A percentile compares a stretch with the other conserved stretches of the same genome.
Evolutionary conservation across 192 early-diverging fungal species (phyloP).

Genomic region (Allomyces macrogynus): DNA sequence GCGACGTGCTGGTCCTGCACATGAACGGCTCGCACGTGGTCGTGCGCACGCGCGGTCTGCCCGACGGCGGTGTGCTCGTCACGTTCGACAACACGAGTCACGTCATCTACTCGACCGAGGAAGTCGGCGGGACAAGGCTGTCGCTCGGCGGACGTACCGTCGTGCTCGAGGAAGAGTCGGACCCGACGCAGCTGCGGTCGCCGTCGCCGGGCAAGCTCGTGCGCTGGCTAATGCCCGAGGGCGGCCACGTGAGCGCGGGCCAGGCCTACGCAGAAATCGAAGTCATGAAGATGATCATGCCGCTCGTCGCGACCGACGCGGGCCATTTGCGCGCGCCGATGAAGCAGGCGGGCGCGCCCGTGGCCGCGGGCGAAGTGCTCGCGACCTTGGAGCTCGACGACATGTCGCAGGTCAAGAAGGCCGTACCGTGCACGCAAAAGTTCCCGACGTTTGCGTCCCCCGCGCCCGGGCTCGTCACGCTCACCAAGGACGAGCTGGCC

Average conservation of each 20-base stretch:
- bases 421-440: constrained; percentile 45
- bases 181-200: constrained; percentile 87
- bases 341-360: constrained; percentile 64
- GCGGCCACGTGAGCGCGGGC: constrained; percentile 67
- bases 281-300: constrained; percentile 99
- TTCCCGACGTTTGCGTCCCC: constrained; percentile 10
- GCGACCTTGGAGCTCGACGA: constrained; percentile 82
- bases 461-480: neutral
- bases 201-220: constrained; percentile 96
- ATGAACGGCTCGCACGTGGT: constrained; percentile 66
- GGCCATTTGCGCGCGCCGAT: constrained; percentile 64
- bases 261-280: constrained; percentile 97
- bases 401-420: constrained; percentile 72
- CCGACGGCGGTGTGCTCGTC: constrained; percentile 82
- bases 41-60: constrained; percentile 61
- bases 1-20: constrained; percentile 55
- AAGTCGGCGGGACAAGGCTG: constrained; percentile 68
- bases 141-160: constrained; percentile 81
- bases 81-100: constrained; percentile 80
- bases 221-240: constrained; percentile 77
- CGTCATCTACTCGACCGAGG: constrained; percentile 74
- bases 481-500: neutral
- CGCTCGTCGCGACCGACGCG: constrained; percentile 71
- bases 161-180: constrained; percentile 85
- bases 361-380: constrained; percentile 82